These are phyloP conservation scores for Lagerstroemia speciosa DNA, from an alignment of 345 rosid genomes.

Conservation along the genomic window DNA sequence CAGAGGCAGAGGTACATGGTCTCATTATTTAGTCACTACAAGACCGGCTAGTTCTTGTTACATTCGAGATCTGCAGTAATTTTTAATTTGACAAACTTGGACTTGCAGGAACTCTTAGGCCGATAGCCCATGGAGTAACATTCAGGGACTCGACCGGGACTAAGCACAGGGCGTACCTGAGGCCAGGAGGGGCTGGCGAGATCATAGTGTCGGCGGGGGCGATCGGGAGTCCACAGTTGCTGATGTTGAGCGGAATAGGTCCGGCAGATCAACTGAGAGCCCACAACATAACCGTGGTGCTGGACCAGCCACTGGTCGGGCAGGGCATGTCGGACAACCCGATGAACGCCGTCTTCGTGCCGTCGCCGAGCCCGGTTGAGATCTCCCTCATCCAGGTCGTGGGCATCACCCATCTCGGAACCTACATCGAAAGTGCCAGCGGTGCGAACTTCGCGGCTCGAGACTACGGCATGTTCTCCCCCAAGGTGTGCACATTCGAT, in stretches of 20 bases:
- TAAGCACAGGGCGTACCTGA: constrained; percentile 19
- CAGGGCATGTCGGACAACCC: constrained; percentile 43
- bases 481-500: constrained; percentile 8
- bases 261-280: constrained; percentile 24
- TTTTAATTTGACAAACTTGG: background rate
- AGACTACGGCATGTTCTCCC: constrained; percentile 28
- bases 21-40: too few relatives aligned
- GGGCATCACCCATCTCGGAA: constrained; percentile 29
- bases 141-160: constrained; percentile 21
- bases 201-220: constrained; percentile 35
- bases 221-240: constrained; percentile 35
- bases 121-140: constrained; percentile 27
- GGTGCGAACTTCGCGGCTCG: constrained; percentile 15
- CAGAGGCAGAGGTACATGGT: background rate
- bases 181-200: constrained; percentile 17
- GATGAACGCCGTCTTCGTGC: constrained; percentile 31
- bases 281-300: constrained; percentile 20
- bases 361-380: constrained; percentile 33
- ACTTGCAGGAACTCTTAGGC: constrained; percentile 6
- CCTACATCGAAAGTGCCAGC: constrained; percentile 30
- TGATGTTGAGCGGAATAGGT: constrained; percentile 38
- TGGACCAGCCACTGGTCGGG: constrained; percentile 39
- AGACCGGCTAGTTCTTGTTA: too few relatives aligned
- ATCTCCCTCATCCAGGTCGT: constrained; percentile 37
- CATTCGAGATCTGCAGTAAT: background rate